A percentile compares a stretch with the other conserved stretches of the same genome.
These are phyloP conservation scores for Plasmodium ovale DNA, from an alignment of 169 alveolate species.

Conservation along the genomic window DNA sequence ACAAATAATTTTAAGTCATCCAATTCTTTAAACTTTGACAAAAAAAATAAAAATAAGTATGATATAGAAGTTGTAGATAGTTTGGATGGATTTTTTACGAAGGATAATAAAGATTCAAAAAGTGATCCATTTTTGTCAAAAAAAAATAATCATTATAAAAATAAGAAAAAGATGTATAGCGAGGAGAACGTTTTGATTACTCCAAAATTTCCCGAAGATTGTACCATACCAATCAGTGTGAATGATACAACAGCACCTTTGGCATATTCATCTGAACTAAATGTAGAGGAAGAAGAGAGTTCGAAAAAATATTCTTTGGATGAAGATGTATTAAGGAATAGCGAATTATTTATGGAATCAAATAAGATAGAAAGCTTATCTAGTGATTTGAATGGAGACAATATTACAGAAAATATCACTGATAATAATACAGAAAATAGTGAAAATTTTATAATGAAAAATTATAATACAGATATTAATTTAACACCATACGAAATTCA, in stretches of 20 bases:
- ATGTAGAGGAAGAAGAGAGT: neutral
- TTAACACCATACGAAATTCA: slow-evolving; percentile 74
- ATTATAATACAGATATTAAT: slow-evolving; percentile 64
- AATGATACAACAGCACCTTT: neutral
- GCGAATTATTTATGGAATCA: slow-evolving; percentile 16
- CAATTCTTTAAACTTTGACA: neutral
- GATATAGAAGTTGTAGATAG: neutral
- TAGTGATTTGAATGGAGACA: slow-evolving; percentile 5
- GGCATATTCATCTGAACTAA: slow-evolving; percentile 15
- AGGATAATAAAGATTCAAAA: neutral
- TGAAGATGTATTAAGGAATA: slow-evolving; percentile 1
- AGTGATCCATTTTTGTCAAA: neutral
- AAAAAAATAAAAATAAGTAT: slow-evolving; percentile 1
- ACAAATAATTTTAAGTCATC: too few relatives aligned
- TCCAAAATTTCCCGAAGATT: slow-evolving; percentile 73
- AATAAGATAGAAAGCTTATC: slow-evolving; percentile 10
- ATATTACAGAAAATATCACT: slow-evolving; percentile 1
- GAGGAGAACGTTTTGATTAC: neutral
- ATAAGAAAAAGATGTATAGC: neutral
- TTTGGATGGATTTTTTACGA: neutral
- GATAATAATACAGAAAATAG: slow-evolving; percentile 66
- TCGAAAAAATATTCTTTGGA: neutral
- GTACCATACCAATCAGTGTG: neutral
- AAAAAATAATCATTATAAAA: slow-evolving; percentile 1
- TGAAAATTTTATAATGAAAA: slow-evolving; percentile 65